A percentile compares a stretch with the other conserved stretches of the same genome.
These are phyloP conservation scores for Carpinus fangiana DNA, from an alignment of 306 rosid genomes.

Conservation along the genomic window DNA sequence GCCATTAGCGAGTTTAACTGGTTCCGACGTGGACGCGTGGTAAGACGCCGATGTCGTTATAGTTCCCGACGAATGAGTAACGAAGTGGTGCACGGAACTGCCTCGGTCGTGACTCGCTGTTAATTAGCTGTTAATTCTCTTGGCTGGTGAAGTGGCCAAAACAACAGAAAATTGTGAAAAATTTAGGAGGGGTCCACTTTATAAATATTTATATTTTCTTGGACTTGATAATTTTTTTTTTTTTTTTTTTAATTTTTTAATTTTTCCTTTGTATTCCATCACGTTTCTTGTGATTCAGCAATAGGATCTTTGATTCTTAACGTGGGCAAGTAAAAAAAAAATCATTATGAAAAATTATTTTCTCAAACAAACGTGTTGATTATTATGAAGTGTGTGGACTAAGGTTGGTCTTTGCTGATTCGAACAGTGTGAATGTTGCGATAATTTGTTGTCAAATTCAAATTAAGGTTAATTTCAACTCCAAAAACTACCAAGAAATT, in stretches of 20 bases:
- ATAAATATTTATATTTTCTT: background rate
- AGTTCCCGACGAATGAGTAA: slow-evolving; percentile 27
- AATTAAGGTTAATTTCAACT: too few species aligned
- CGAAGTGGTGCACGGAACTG: background rate
- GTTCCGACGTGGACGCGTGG: slow-evolving; percentile 40
- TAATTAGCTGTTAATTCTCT: slow-evolving; percentile 25
- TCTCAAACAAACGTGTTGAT: background rate
- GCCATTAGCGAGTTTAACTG: slow-evolving; percentile 46
- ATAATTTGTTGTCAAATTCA: background rate
- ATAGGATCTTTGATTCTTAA: background rate
- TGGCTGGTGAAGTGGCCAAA: slow-evolving; percentile 9
- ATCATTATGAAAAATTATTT: background rate
- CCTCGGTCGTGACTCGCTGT: slow-evolving; percentile 34
- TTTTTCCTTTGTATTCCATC: background rate
- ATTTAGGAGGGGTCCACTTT: background rate
- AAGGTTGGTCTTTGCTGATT: background rate
- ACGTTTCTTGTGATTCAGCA: background rate
- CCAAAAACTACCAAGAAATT: background rate
- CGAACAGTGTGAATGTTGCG: background rate
- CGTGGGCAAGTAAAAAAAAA: background rate
- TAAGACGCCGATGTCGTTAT: slow-evolving; percentile 56
- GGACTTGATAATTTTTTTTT: background rate
- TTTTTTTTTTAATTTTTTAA: background rate
- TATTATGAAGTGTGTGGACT: background rate
- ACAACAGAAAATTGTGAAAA: background rate